phyloP scores from a whole-genome alignment of 1,284 basidiomycete genomes.

The Gymnopus androsaceus region DNA sequence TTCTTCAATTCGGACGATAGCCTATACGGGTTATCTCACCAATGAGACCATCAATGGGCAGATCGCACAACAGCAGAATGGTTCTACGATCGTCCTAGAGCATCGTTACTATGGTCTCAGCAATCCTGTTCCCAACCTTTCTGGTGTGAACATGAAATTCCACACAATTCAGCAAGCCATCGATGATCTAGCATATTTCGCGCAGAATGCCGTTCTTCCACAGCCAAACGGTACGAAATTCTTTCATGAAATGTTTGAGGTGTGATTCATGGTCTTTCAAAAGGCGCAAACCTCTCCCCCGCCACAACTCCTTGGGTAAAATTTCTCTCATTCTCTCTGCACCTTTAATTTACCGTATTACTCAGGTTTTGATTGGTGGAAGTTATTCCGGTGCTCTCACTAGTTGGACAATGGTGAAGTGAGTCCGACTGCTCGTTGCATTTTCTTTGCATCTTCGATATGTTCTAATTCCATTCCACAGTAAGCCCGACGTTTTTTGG shows the following conservation, averaged over 20 bases:
- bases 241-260: slow-evolving; percentile 68
- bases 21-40: slow-evolving; percentile 58
- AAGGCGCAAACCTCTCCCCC: slow-evolving; percentile 57
- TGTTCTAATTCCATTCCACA: slow-evolving; percentile 33
- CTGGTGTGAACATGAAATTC: slow-evolving; percentile 54
- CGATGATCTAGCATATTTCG: slow-evolving; percentile 71
- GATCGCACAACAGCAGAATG: slow-evolving; percentile 68
- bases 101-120: slow-evolving; percentile 51
- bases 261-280: slow-evolving; percentile 63
- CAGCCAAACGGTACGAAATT: slow-evolving; percentile 68
- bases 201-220: slow-evolving; percentile 63
- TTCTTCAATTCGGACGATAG: slow-evolving; percentile 30
- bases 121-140: slow-evolving; percentile 62
- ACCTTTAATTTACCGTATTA: slow-evolving; percentile 35
- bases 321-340: slow-evolving; percentile 18
- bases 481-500: slow-evolving; percentile 65
- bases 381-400: slow-evolving; percentile 71
- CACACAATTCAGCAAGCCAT: slow-evolving; percentile 74
- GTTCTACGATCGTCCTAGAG: slow-evolving; percentile 57
- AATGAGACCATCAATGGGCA: slow-evolving; percentile 65
- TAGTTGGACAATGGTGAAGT: slow-evolving; percentile 75
- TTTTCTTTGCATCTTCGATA: not conserved
- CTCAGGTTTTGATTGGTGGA: slow-evolving; percentile 53
- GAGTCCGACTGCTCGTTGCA: slow-evolving; percentile 23
- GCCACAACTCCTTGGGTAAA: slow-evolving; percentile 64